phyloP scores from a whole-genome alignment of 2,329 filamentous ascomycete species.

The Cercospora janseana region DNA sequence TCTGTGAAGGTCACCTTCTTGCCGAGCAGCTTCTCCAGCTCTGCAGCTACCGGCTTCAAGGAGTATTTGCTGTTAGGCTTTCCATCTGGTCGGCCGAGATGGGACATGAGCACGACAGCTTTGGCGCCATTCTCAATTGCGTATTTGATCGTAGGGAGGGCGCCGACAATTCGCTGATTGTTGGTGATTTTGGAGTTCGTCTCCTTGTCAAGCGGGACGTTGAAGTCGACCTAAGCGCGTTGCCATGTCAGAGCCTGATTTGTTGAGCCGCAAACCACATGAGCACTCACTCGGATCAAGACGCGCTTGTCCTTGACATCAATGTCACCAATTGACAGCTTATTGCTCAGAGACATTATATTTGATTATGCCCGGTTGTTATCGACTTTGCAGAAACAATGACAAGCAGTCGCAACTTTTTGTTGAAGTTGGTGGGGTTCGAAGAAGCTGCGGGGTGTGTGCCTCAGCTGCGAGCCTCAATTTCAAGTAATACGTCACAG shows the following conservation, averaged over 20 bases:
- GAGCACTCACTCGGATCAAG: conserved; percentile 72
- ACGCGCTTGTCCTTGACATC: conserved; percentile 98
- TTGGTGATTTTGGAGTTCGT: conserved; percentile 84
- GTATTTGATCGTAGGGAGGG: conserved; percentile 51
- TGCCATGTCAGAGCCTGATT: conserved; percentile 5
- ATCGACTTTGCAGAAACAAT: background rate
- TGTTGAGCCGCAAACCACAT: background rate
- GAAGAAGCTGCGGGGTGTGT: conserved; percentile 1
- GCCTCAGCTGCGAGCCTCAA: conserved; percentile 1
- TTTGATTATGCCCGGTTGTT: conserved; percentile 6
- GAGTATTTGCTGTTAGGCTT: conserved; percentile 90
- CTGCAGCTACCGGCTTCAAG: conserved; percentile 79
- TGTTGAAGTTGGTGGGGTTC: conserved; percentile 5
- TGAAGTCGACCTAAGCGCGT: conserved; percentile 85
- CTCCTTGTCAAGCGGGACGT: conserved; percentile 89
- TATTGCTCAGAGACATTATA: conserved; percentile 95
- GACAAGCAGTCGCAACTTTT: background rate
- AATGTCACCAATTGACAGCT: conserved; percentile 93
- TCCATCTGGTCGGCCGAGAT: conserved; percentile 93
- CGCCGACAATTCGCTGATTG: conserved; percentile 96
- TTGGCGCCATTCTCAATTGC: conserved; percentile 43
- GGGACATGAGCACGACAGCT: conserved; percentile 94
- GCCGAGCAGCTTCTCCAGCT: conserved; percentile 74
- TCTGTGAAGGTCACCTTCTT: conserved; percentile 83
- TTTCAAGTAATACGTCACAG: conserved; percentile 1